Evolutionary conservation across 2,329 filamentous ascomycete genomes (phyloP).

Genomic region (Stachybotrys chartarum): DNA sequence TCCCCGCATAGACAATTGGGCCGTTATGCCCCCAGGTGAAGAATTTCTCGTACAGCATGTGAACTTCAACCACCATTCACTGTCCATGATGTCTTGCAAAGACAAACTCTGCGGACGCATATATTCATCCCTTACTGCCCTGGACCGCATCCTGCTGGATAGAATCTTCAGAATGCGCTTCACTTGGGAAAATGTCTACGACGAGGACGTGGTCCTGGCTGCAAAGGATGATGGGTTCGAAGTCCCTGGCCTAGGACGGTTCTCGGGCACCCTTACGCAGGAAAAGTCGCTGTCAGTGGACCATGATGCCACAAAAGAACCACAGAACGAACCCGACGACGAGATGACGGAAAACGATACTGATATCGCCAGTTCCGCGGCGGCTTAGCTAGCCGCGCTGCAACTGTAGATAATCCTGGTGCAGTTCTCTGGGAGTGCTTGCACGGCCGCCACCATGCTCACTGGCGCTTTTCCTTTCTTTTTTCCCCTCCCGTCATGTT

Average conservation of each 20-base stretch:
- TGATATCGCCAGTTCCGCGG: too few species aligned
- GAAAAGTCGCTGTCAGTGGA: background rate
- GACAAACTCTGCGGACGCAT: conserved; percentile 29
- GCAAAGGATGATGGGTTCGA: conserved; percentile 27
- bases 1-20: conserved; percentile 26
- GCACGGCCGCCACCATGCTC: too few species aligned
- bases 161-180: conserved; percentile 24
- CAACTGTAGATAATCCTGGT: too few species aligned
- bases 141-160: conserved; percentile 21
- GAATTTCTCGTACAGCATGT: conserved; percentile 13
- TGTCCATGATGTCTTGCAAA: conserved; percentile 25
- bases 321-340: too few species aligned
- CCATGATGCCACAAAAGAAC: too few species aligned
- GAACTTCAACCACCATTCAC: background rate
- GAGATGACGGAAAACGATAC: too few species aligned
- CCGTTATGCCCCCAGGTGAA: conserved; percentile 19
- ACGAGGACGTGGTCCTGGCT: conserved; percentile 17
- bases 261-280: conserved; percentile 24
- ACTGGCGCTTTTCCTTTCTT: too few species aligned
- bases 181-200: conserved; percentile 31
- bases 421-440: too few species aligned
- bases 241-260: conserved; percentile 29
- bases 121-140: conserved; percentile 15
- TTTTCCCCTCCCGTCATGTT: too few species aligned
- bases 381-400: too few species aligned